phyloP scores from a whole-genome alignment of 805 yeast genomes.

The Metschnikowia vanudenii region DNA sequence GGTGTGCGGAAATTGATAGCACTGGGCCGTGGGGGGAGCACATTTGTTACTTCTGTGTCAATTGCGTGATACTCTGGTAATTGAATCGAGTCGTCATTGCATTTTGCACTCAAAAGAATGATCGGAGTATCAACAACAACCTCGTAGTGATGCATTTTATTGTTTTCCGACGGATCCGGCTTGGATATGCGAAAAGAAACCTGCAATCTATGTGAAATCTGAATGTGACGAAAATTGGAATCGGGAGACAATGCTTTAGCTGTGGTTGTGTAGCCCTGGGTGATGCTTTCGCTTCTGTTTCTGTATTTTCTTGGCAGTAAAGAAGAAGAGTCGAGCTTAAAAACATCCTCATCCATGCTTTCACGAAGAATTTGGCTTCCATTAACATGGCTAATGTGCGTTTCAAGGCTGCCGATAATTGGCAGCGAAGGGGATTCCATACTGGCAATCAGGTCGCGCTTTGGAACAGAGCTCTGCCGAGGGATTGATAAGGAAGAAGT shows the following conservation, averaged over 20 bases:
- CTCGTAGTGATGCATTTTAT: constrained; percentile 68
- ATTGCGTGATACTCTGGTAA: constrained; percentile 40
- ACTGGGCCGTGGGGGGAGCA: constrained; percentile 13
- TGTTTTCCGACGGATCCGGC: constrained; percentile 47
- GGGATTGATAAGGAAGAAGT: constrained; percentile 4
- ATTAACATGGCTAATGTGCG: constrained; percentile 32
- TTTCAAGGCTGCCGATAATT: constrained; percentile 39
- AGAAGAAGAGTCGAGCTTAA: constrained; percentile 32
- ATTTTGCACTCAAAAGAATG: constrained; percentile 42
- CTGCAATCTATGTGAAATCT: constrained; percentile 66
- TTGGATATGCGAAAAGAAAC: constrained; percentile 66
- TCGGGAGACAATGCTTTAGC: constrained; percentile 57
- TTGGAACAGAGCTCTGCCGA: background rate
- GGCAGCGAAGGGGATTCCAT: constrained; percentile 28
- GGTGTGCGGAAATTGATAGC: constrained; percentile 40
- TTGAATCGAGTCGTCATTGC: constrained; percentile 40
- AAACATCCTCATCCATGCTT: constrained; percentile 19
- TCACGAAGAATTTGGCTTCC: constrained; percentile 7
- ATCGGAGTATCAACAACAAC: constrained; percentile 80
- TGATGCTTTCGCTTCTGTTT: constrained; percentile 27
- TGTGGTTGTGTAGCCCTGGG: constrained; percentile 35
- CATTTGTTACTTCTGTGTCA: background rate
- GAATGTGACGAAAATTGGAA: constrained; percentile 59
- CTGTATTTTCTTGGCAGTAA: constrained; percentile 29
- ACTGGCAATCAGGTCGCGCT: constrained; percentile 10